Evolutionary conservation across 2,329 filamentous ascomycete species (phyloP).

Genomic region (Bipolaris gigantea): DNA sequence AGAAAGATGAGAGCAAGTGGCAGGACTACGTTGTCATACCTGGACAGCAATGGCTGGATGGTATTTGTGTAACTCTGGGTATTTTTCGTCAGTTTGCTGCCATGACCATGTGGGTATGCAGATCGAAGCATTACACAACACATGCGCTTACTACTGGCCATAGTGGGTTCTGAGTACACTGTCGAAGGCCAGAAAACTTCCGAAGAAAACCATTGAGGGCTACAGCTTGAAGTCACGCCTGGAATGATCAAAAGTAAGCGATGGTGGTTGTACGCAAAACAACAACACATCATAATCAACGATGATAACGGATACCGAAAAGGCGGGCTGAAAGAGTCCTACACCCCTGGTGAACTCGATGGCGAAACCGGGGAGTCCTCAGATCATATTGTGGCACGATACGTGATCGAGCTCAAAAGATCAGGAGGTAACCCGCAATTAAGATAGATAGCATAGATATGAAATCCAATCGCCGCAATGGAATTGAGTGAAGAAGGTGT

Average conservation of each 20-base stretch:
- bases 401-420: too few species aligned
- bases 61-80: background rate
- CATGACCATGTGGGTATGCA: background rate
- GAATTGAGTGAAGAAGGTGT: too few species aligned
- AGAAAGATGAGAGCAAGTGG: too few species aligned
- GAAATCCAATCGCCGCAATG: too few species aligned
- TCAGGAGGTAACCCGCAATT: too few species aligned
- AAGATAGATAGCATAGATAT: too few species aligned
- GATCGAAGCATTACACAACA: background rate
- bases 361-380: background rate
- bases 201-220: background rate
- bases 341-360: background rate
- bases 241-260: background rate
- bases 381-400: too few species aligned
- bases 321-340: background rate
- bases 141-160: background rate
- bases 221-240: background rate
- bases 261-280: background rate
- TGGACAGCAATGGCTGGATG: background rate
- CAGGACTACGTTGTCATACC: conserved; percentile 1
- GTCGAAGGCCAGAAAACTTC: background rate
- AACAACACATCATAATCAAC: background rate
- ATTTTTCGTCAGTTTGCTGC: background rate
- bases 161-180: background rate
- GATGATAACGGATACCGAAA: accelerated